A percentile compares a stretch with the other conserved stretches of the same genome.
These are phyloP conservation scores for Ganoderma meredithae DNA, from an alignment of 1,284 basidiomycete genomes.

Conservation along the genomic window DNA sequence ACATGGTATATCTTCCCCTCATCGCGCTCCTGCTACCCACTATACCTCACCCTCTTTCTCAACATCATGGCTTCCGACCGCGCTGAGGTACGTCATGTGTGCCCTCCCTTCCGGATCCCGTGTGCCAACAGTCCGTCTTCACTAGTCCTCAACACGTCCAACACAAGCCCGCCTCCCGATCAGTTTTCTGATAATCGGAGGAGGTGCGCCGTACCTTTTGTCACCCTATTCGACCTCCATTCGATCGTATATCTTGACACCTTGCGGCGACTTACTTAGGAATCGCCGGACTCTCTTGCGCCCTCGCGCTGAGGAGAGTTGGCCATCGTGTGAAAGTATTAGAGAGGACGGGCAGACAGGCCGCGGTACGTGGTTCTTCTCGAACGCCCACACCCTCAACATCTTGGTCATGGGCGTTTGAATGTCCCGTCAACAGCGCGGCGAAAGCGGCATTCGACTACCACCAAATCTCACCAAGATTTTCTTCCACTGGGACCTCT, in stretches of 20 bases:
- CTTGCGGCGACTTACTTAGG: slow-evolving; percentile 21
- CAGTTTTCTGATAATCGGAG: slow-evolving; percentile 57
- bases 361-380: slow-evolving; percentile 42
- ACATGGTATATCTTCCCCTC: slow-evolving; percentile 13
- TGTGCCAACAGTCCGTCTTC: neutral
- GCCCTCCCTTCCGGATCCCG: neutral
- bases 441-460: slow-evolving; percentile 53
- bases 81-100: neutral
- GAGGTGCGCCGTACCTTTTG: slow-evolving; percentile 39
- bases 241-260: neutral
- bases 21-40: neutral
- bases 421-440: slow-evolving; percentile 15
- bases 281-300: slow-evolving; percentile 60
- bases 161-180: slow-evolving; percentile 44
- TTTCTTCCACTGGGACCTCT: slow-evolving; percentile 62
- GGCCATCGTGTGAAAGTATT: slow-evolving; percentile 64
- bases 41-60: neutral
- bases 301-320: slow-evolving; percentile 58
- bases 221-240: neutral
- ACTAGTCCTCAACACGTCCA: slow-evolving; percentile 16
- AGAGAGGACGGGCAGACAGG: slow-evolving; percentile 50
- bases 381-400: neutral
- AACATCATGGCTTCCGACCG: neutral
- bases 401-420: neutral
- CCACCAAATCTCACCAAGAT: slow-evolving; percentile 66